Evolutionary conservation across 2,329 filamentous ascomycete species (phyloP).

Genomic region (Botrytis deweyae): DNA sequence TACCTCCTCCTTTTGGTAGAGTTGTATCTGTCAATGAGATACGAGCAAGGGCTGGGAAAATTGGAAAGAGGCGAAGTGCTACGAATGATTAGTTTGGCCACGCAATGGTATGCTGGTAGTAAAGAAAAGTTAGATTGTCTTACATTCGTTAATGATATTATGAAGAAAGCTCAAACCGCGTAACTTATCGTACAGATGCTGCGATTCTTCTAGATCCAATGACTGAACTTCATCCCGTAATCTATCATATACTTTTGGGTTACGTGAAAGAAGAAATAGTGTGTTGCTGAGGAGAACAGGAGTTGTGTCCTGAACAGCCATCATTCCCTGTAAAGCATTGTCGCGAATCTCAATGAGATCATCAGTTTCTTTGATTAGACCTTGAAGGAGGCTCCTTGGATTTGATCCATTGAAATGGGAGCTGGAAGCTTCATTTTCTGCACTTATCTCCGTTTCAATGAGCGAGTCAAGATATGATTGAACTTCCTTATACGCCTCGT

Average conservation of each 20-base stretch:
- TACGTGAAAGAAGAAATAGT: constrained; percentile 6
- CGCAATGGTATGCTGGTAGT: background rate
- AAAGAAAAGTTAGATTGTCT: background rate
- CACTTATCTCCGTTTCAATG: background rate
- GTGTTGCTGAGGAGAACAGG: constrained; percentile 11
- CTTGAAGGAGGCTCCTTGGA: background rate
- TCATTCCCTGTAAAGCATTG: constrained; percentile 15
- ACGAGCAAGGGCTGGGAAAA: constrained; percentile 28
- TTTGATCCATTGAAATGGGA: background rate
- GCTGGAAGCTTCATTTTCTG: background rate
- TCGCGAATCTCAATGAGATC: constrained; percentile 10
- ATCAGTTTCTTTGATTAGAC: constrained; percentile 4
- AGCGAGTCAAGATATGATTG: constrained; percentile 10
- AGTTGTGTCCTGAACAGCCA: constrained; percentile 1
- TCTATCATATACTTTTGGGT: background rate
- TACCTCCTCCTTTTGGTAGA: constrained; percentile 25
- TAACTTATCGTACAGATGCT: background rate
- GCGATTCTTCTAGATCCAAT: background rate
- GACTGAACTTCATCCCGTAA: background rate
- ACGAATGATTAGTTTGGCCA: background rate
- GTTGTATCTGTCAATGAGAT: constrained; percentile 22
- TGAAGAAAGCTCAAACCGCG: background rate
- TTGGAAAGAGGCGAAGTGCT: constrained; percentile 31
- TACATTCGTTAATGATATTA: constrained; percentile 6
- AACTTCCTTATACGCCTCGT: constrained; percentile 4